phyloP scores from a whole-genome alignment of 495 filamentous ascomycete species.

The Pseudevernia furfuracea region DNA sequence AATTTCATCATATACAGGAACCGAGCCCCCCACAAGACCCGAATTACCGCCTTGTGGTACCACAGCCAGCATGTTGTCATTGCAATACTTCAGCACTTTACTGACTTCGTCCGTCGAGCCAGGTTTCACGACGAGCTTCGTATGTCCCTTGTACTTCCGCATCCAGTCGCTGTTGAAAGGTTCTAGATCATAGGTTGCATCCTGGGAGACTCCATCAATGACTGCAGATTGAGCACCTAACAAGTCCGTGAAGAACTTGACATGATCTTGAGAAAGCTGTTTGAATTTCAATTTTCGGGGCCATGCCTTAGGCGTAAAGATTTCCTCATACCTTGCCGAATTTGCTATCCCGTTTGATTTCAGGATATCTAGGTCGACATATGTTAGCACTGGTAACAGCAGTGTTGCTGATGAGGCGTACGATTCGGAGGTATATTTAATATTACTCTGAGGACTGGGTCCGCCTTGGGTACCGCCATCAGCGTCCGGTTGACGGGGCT shows the following conservation, averaged over 20 bases:
- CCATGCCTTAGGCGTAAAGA: not conserved
- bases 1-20: conserved; percentile 97
- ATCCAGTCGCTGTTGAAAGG: conserved; percentile 98
- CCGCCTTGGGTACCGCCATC: conserved; percentile 29
- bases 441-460: conserved; percentile 40
- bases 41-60: conserved; percentile 98
- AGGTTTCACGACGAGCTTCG: conserved; percentile 79
- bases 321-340: conserved; percentile 47
- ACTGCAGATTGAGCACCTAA: conserved; percentile 71
- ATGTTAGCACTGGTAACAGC: not conserved
- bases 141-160: conserved; percentile 93
- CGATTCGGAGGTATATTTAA: conserved; percentile 72
- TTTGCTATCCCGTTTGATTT: conserved; percentile 65
- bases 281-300: conserved; percentile 6
- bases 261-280: conserved; percentile 64
- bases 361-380: conserved; percentile 53
- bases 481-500: conserved; percentile 31
- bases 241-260: conserved; percentile 67
- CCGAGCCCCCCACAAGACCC: conserved; percentile 85
- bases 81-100: conserved; percentile 85
- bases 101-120: conserved; percentile 74
- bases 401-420: conserved; percentile 29
- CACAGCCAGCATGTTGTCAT: conserved; percentile 80
- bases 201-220: conserved; percentile 68
- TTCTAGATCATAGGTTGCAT: conserved; percentile 71